phyloP scores from a whole-genome alignment of 768 basidiomycete species.

The Xerocomellus amylosporus region DNA sequence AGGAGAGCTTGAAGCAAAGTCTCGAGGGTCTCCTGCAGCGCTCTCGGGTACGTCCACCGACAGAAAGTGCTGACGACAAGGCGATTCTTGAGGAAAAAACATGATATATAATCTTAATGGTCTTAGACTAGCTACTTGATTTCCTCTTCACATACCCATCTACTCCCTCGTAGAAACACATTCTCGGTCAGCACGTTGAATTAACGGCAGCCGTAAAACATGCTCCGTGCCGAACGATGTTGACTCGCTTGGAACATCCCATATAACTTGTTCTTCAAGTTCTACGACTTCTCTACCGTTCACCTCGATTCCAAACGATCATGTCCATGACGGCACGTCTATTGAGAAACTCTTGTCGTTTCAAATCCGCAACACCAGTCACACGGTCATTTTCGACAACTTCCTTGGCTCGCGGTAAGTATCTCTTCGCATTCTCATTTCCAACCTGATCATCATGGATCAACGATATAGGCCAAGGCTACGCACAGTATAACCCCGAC shows the following conservation, averaged over 20 bases:
- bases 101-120: not conserved
- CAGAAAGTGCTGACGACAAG: not conserved
- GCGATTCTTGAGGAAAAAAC: not conserved
- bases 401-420: slow-evolving; percentile 18
- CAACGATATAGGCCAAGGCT: slow-evolving; percentile 15
- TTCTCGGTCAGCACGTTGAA: too few species aligned
- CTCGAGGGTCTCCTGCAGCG: slow-evolving; percentile 21
- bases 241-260: not conserved
- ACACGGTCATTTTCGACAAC: slow-evolving; percentile 24
- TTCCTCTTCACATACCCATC: not conserved
- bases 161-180: not conserved
- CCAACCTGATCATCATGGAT: not conserved
- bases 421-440: not conserved
- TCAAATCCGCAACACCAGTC: slow-evolving; percentile 10
- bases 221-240: slow-evolving; percentile 19
- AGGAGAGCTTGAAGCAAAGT: slow-evolving; percentile 24
- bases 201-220: not conserved
- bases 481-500: slow-evolving; percentile 20
- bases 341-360: slow-evolving; percentile 5
- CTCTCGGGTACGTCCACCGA: not conserved
- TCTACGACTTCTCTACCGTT: not conserved
- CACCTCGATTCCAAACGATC: not conserved
- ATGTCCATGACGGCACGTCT: slow-evolving; percentile 4
- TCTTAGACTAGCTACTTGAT: slow-evolving; percentile 1
- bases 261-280: not conserved